phyloP scores from a whole-genome alignment of 1,284 basidiomycete genomes.

The Ceratobasidium sp. region DNA sequence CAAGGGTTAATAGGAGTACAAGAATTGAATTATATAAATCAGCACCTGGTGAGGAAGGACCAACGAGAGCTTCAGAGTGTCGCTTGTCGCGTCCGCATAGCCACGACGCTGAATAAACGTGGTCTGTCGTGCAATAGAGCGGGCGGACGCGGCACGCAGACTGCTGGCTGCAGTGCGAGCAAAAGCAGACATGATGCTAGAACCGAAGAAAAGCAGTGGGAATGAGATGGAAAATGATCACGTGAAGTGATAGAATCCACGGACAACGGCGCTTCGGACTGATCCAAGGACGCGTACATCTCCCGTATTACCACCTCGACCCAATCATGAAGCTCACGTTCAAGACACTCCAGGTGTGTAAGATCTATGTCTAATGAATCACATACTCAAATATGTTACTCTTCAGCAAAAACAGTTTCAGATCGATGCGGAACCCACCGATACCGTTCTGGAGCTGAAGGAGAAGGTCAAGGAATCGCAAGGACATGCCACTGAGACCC shows the following conservation, averaged over 20 bases:
- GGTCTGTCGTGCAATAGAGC: constrained; percentile 56
- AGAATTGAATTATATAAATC: constrained; percentile 26
- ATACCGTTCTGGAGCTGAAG: constrained; percentile 88
- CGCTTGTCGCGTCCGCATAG: constrained; percentile 82
- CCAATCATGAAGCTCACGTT: constrained; percentile 89
- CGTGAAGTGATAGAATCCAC: constrained; percentile 32
- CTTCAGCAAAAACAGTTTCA: constrained; percentile 90
- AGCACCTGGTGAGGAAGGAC: constrained; percentile 91
- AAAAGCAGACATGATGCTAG: constrained; percentile 30
- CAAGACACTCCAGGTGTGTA: constrained; percentile 69
- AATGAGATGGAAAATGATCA: constrained; percentile 39
- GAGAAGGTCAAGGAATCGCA: constrained; percentile 84
- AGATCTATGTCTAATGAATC: background rate
- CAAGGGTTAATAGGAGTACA: constrained; percentile 41
- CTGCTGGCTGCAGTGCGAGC: constrained; percentile 29
- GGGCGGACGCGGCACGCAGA: constrained; percentile 21
- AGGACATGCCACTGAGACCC: constrained; percentile 77
- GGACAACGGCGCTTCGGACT: constrained; percentile 33
- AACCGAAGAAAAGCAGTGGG: constrained; percentile 45
- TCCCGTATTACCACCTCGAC: constrained; percentile 28
- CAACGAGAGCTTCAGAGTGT: constrained; percentile 88
- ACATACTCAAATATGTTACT: background rate
- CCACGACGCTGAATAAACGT: constrained; percentile 72
- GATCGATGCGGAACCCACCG: constrained; percentile 81
- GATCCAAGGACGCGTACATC: constrained; percentile 43